Evolutionary conservation across 495 filamentous ascomycete species (phyloP), one percentile per base, ranked within the genome.

Genomic region (Hypoxylon fragiforme): DNA sequence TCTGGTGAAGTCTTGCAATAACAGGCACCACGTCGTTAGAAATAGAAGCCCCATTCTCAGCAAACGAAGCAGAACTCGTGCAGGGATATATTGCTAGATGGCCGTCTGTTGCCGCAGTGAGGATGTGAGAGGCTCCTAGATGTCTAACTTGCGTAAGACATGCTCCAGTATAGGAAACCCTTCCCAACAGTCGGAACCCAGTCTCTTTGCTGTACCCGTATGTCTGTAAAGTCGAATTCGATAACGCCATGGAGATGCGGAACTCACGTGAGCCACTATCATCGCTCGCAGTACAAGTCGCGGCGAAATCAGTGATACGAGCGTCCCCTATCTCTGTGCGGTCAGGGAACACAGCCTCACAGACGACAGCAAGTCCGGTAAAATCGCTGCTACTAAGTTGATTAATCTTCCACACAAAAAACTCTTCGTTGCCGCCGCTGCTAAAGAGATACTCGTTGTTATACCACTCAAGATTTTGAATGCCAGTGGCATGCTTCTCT

Each of bases 381-480:
- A 50, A 83, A 28, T 55, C 41, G 73, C 50, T 82, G 67, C 26
- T 69, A 56, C 36, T 78, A 8, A 91, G 66, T 1, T 46, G 60
- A 1, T 73, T 68, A 8, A 96, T 63, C 24, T 81, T 76, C 92
- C 92, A 98, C 19, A 92, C 80, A 48, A 82, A 92, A 53, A 97
- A 86, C 62, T 97, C 95, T 60, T 96, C 92, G 48, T 81, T 85
- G 0, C 89, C 94, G 9, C 83, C 90, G 56, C 88, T 89, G 46
- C 87, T 94, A 64, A 97, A 86, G 7, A 99, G 77, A 62, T 83
- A 88, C 7, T 74, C 64, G 2, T 85, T 83, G 34, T 77, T 63
- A 8, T 85, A 84, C 88, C 89, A 97, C 51, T 76, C 80, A 7
- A 96, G 78, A 42, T 87, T 79, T 64, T 97, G 92, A 15, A 97